Evolutionary conservation across 305 asterid species (phyloP).

Genomic region (Ruellia speciosa): DNA sequence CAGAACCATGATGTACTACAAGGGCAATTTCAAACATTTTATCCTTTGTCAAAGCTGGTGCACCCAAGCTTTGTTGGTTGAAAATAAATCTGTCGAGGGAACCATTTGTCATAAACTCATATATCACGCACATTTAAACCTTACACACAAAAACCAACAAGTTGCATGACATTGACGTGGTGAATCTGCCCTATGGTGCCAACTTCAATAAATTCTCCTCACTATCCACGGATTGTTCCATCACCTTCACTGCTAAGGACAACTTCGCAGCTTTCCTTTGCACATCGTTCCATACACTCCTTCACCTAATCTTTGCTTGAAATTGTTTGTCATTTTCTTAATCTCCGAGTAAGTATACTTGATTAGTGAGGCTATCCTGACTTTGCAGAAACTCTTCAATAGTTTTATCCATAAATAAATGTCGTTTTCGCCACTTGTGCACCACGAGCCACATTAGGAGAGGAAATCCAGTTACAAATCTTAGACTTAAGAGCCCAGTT

Average conservation of each 20-base stretch:
- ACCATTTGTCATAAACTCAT: slow-evolving; percentile 39
- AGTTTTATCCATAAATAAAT: slow-evolving; percentile 29
- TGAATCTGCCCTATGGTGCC: slow-evolving; percentile 42
- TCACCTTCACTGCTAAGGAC: slow-evolving; percentile 37
- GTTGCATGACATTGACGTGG: slow-evolving; percentile 37
- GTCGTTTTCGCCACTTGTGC: slow-evolving; percentile 28
- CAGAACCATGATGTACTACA: slow-evolving; percentile 35
- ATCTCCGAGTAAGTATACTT: slow-evolving; percentile 29
- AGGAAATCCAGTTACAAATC: slow-evolving; percentile 27
- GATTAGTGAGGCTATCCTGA: slow-evolving; percentile 30
- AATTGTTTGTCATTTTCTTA: slow-evolving; percentile 33
- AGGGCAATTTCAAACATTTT: slow-evolving; percentile 34
- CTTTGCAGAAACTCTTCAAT: slow-evolving; percentile 31
- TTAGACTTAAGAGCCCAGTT: neutral
- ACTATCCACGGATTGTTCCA: slow-evolving; percentile 23
- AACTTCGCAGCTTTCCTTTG: slow-evolving; percentile 38
- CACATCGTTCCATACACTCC: slow-evolving; percentile 32
- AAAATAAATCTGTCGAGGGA: slow-evolving; percentile 40
- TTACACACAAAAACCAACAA: slow-evolving; percentile 40
- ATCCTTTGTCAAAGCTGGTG: slow-evolving; percentile 20
- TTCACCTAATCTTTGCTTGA: slow-evolving; percentile 30
- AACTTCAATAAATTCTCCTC: slow-evolving; percentile 39
- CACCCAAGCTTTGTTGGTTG: slow-evolving; percentile 23
- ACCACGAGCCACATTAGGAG: slow-evolving; percentile 24
- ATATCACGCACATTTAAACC: slow-evolving; percentile 35